A percentile compares a stretch with the other conserved stretches of the same genome.
These are phyloP conservation scores for Morella rubra DNA, from an alignment of 306 rosid species.

Conservation along the genomic window DNA sequence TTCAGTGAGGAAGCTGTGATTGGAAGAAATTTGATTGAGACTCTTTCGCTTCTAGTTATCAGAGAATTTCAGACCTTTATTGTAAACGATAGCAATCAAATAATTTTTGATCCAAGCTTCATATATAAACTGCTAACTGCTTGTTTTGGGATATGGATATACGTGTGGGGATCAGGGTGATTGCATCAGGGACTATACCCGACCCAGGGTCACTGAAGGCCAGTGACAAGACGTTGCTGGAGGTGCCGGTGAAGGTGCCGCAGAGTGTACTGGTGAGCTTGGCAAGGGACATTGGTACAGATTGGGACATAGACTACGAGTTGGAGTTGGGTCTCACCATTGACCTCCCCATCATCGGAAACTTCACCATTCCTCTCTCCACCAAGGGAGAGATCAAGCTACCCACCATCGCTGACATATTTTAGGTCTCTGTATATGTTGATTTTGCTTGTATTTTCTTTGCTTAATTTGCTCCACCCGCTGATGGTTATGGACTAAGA, in stretches of 20 bases:
- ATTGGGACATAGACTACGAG: slow-evolving; percentile 87
- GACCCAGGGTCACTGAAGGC: slow-evolving; percentile 82
- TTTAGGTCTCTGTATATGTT: background rate
- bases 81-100: too few species aligned
- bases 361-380: slow-evolving; percentile 71
- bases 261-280: slow-evolving; percentile 61
- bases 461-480: too few species aligned
- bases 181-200: slow-evolving; percentile 67
- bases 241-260: slow-evolving; percentile 70
- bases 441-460: background rate
- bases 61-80: too few species aligned
- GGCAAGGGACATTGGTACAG: slow-evolving; percentile 68
- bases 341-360: slow-evolving; percentile 74
- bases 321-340: slow-evolving; percentile 56
- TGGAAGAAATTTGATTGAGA: too few species aligned
- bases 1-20: too few species aligned
- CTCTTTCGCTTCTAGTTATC: too few species aligned
- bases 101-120: too few species aligned
- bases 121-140: too few species aligned
- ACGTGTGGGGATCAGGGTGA: slow-evolving; percentile 38
- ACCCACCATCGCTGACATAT: slow-evolving; percentile 51
- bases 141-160: slow-evolving; percentile 3
- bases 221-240: slow-evolving; percentile 47
- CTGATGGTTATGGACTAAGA: too few species aligned
- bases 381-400: slow-evolving; percentile 80